These are phyloP conservation scores for Aureobasidium sp. DNA, from an alignment of 2,329 filamentous ascomycete genomes.

Conservation along the genomic window DNA sequence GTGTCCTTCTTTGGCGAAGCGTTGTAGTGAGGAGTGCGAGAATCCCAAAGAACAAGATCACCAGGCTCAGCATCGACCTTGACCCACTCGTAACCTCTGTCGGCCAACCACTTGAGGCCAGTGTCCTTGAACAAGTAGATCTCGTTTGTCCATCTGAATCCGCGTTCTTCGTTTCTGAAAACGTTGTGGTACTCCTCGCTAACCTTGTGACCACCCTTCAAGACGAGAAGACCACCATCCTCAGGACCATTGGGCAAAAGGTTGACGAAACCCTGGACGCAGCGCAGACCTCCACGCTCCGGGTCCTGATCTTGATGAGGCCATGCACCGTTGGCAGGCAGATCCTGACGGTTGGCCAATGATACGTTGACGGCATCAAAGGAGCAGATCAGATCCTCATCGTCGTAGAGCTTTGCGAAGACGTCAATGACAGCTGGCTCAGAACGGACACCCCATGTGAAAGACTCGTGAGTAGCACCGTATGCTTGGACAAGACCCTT, in stretches of 20 bases:
- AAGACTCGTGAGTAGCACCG: slow-evolving; percentile 34
- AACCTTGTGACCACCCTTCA: slow-evolving; percentile 27
- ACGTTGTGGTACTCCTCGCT: slow-evolving; percentile 29
- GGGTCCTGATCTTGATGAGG: slow-evolving; percentile 37
- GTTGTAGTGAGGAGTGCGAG: slow-evolving; percentile 26
- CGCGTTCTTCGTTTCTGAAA: slow-evolving; percentile 18
- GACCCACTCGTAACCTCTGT: slow-evolving; percentile 19
- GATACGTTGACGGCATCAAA: slow-evolving; percentile 37
- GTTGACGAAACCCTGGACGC: slow-evolving; percentile 48
- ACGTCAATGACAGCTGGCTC: slow-evolving; percentile 35
- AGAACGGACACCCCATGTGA: slow-evolving; percentile 35
- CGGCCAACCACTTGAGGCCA: slow-evolving; percentile 23
- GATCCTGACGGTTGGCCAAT: slow-evolving; percentile 29
- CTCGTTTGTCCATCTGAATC: slow-evolving; percentile 20
- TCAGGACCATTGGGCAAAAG: slow-evolving; percentile 32
- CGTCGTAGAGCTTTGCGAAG: slow-evolving; percentile 32
- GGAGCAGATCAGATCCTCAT: slow-evolving; percentile 31
- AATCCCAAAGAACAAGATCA: slow-evolving; percentile 21
- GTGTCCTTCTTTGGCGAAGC: slow-evolving; percentile 21
- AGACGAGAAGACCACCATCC: slow-evolving; percentile 34
- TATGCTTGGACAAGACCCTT: slow-evolving; percentile 30
- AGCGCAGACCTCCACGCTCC: slow-evolving; percentile 41
- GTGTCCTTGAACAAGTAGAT: slow-evolving; percentile 27
- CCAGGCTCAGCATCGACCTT: slow-evolving; percentile 20
- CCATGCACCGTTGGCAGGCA: slow-evolving; percentile 29